Conservation (phyloP, 345 rosid species). For the Aquilaria sinensis region DNA sequence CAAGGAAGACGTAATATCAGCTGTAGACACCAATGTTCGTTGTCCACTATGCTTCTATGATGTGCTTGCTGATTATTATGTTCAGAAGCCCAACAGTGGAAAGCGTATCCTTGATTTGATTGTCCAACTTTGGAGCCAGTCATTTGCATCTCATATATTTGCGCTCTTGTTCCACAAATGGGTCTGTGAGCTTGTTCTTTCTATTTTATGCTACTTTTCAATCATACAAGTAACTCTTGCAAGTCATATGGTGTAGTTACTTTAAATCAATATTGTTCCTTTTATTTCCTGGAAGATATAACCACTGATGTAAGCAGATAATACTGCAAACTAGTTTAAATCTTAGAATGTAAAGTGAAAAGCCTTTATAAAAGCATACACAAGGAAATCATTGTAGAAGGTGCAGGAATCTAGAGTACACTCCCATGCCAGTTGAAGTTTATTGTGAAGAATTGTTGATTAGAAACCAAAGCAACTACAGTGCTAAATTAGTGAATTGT, state of each 20-base stretch:
- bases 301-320: not conserved
- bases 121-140: constrained; percentile 97
- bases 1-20: constrained; percentile 49
- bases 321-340: too few species aligned
- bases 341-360: too few species aligned
- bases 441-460: too few species aligned
- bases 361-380: too few species aligned
- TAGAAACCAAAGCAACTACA: too few species aligned
- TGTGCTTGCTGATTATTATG: constrained; percentile 89
- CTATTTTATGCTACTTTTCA: not conserved
- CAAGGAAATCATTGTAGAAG: too few species aligned
- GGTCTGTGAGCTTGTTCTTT: constrained; percentile 37
- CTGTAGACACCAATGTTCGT: constrained; percentile 34
- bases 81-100: constrained; percentile 57
- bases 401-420: too few species aligned
- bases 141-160: constrained; percentile 86
- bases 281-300: not conserved
- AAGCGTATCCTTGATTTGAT: constrained; percentile 74
- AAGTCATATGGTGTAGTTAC: too few species aligned
- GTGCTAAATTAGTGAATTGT: too few species aligned
- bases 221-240: not conserved
- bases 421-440: too few species aligned
- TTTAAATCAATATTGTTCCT: too few species aligned
- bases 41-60: constrained; percentile 73
- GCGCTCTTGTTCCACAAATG: constrained; percentile 89